Conservation (phyloP, 1,284 basidiomycete species). For the Ganoderma boninense region DNA sequence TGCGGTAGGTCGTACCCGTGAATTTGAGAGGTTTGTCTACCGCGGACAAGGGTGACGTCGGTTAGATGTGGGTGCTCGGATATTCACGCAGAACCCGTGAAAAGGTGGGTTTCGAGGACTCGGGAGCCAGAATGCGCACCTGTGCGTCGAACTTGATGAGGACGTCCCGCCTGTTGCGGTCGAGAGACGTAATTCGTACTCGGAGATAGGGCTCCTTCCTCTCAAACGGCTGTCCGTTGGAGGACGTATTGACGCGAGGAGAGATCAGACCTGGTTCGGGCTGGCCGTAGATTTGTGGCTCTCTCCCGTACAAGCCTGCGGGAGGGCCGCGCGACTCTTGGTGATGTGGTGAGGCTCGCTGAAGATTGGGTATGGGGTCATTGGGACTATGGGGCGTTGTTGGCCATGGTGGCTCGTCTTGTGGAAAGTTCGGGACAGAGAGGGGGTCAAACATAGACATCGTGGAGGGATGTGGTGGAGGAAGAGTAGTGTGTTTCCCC, state of each 20-base stretch:
- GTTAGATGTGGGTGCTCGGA: neutral
- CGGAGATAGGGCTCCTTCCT: conserved; percentile 83
- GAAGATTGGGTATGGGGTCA: conserved; percentile 50
- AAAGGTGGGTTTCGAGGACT: neutral
- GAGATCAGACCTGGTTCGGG: conserved; percentile 83
- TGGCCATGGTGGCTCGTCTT: conserved; percentile 52
- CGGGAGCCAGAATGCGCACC: conserved; percentile 53
- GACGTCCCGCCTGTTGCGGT: conserved; percentile 92
- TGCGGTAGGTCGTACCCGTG: conserved; percentile 87
- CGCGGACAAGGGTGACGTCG: neutral
- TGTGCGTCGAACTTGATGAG: conserved; percentile 93
- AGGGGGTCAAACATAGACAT: conserved; percentile 52
- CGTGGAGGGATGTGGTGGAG: conserved; percentile 8
- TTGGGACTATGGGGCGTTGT: conserved; percentile 51
- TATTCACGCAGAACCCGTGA: too few species aligned
- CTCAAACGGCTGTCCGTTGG: conserved; percentile 76
- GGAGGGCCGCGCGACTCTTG: conserved; percentile 30
- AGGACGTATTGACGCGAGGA: conserved; percentile 65
- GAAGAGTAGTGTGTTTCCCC: conserved; percentile 8
- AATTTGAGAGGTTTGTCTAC: conserved; percentile 92
- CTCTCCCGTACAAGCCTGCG: conserved; percentile 72
- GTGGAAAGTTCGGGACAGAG: conserved; percentile 41
- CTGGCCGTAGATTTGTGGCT: conserved; percentile 85
- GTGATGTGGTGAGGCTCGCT: conserved; percentile 40
- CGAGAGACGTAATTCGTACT: conserved; percentile 87